Conservation (phyloP, 768 basidiomycete genomes). For the Xanthoconium purpureum region DNA sequence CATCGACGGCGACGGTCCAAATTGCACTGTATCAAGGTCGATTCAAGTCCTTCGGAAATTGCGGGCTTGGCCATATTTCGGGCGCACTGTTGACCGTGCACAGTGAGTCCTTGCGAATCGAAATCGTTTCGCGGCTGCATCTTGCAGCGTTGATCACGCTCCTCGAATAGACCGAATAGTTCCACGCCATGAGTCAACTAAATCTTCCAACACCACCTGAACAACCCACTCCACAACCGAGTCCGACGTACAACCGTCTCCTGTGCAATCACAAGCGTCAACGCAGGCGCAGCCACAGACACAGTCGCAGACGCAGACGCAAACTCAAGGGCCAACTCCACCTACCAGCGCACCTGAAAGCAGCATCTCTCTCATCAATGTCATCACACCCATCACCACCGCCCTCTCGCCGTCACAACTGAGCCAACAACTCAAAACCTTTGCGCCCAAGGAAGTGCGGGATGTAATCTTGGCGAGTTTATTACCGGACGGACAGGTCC, state of each 20-base stretch:
- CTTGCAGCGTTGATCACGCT: not conserved
- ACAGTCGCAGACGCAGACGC: conserved; percentile 4
- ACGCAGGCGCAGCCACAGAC: too few relatives aligned
- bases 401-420: conserved; percentile 37
- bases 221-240: conserved; percentile 17
- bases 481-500: conserved; percentile 63
- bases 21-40: too few relatives aligned
- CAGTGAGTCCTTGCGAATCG: too few relatives aligned
- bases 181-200: conserved; percentile 23
- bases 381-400: conserved; percentile 46
- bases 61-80: too few relatives aligned
- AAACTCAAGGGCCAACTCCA: conserved; percentile 4
- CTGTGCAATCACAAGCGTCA: conserved; percentile 10
- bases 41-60: too few relatives aligned
- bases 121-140: not conserved
- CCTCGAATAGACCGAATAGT: too few relatives aligned
- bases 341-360: not conserved
- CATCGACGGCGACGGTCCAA: too few relatives aligned
- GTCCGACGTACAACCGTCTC: conserved; percentile 11
- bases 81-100: not conserved
- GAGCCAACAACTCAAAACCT: conserved; percentile 43
- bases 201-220: conserved; percentile 24
- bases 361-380: conserved; percentile 35
- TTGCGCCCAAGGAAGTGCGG: conserved; percentile 53
- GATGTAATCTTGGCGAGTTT: conserved; percentile 54